These are phyloP conservation scores for Penicillium griseofulvum DNA, from an alignment of 2,329 filamentous ascomycete genomes.

Conservation along the genomic window DNA sequence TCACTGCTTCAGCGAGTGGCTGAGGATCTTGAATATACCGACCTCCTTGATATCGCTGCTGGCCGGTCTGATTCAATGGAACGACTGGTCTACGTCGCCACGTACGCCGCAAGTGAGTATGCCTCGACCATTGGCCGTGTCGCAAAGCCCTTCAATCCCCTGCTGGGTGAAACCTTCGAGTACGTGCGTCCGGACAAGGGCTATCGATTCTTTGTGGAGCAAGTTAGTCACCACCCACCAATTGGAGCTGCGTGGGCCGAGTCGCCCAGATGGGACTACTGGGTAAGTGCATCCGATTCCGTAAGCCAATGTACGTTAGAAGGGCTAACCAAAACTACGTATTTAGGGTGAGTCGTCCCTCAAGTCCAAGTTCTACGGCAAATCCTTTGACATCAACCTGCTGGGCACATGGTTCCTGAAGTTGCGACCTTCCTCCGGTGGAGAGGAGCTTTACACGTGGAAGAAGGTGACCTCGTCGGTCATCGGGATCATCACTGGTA, in stretches of 20 bases:
- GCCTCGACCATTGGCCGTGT: conserved; percentile 95
- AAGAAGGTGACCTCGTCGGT: conserved; percentile 98
- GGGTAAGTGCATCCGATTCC: conserved; percentile 42
- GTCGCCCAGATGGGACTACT: conserved; percentile 93
- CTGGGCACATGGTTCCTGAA: conserved; percentile 95
- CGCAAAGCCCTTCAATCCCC: conserved; percentile 95
- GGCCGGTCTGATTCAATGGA: conserved; percentile 84
- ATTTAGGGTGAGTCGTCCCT: conserved; percentile 84
- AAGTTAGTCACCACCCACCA: conserved; percentile 96
- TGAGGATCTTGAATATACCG: conserved; percentile 97
- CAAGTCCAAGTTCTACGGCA: conserved; percentile 95
- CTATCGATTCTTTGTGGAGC: conserved; percentile 97
- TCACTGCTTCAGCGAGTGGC: conserved; percentile 91
- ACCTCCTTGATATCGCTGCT: conserved; percentile 84
- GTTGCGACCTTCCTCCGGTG: conserved; percentile 71
- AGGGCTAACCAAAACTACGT: conserved; percentile 16
- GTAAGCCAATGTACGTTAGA: neutral
- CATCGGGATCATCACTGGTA: conserved; percentile 97
- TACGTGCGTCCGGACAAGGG: conserved; percentile 94
- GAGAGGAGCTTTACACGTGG: conserved; percentile 92
- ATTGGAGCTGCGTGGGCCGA: conserved; percentile 92
- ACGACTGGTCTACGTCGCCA: conserved; percentile 88
- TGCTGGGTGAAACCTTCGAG: conserved; percentile 94
- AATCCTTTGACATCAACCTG: conserved; percentile 95
- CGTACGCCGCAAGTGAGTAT: conserved; percentile 94